Conservation (phyloP, 2,329 filamentous ascomycete species). For the Aspergillus sp. region DNA sequence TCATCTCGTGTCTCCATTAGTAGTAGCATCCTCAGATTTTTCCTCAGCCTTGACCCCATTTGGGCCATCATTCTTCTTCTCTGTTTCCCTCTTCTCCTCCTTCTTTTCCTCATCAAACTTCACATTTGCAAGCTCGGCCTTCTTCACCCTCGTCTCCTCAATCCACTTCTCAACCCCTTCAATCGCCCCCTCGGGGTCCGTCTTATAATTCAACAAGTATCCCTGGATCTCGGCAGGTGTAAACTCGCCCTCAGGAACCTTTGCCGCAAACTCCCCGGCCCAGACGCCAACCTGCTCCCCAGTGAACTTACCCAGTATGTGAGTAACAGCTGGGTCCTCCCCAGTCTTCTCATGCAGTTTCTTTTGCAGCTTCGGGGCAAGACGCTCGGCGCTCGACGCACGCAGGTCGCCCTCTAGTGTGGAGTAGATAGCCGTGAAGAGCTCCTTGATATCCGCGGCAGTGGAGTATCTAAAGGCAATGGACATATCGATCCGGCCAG, state of each 20-base stretch:
- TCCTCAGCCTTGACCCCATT: not conserved
- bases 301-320: constrained; percentile 4
- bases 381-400: not conserved
- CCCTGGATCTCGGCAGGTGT: constrained; percentile 44
- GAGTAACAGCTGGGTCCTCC: not conserved
- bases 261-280: constrained; percentile 31
- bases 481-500: constrained; percentile 66
- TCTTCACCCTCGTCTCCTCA: constrained; percentile 24
- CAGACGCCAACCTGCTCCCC: constrained; percentile 22
- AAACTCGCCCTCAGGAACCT: constrained; percentile 34
- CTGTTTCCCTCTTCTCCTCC: not conserved
- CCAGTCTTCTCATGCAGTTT: not conserved
- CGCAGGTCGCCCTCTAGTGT: constrained; percentile 31
- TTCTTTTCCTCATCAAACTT: not conserved
- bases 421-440: constrained; percentile 42
- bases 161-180: constrained; percentile 32
- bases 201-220: constrained; percentile 39
- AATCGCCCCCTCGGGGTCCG: constrained; percentile 32
- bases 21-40: not conserved
- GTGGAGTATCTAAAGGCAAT: constrained; percentile 55
- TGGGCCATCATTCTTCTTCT: not conserved
- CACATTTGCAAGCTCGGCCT: constrained; percentile 17
- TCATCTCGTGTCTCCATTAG: not conserved
- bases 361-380: not conserved
- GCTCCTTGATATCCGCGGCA: constrained; percentile 34